Conservation (phyloP, 2,329 filamentous ascomycete genomes). For the Arthrobotrys megalospora region DNA sequence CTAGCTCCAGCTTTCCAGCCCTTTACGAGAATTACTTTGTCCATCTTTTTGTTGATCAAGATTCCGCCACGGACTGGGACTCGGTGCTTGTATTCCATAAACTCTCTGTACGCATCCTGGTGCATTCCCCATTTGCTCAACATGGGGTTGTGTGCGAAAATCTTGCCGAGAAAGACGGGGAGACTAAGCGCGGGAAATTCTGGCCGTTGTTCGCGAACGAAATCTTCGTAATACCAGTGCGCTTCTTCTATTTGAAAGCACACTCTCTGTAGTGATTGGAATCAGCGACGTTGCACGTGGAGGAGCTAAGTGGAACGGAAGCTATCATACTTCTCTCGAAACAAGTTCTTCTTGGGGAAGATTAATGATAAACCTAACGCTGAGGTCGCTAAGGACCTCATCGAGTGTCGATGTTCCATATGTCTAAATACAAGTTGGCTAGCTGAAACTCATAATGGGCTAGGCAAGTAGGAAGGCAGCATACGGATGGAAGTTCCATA, state of each 20-base stretch:
- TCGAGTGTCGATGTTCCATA: constrained; percentile 63
- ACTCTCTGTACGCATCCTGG: constrained; percentile 89
- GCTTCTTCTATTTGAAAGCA: constrained; percentile 99
- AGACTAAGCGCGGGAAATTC: constrained; percentile 81
- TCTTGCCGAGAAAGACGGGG: constrained; percentile 86
- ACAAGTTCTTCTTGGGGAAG: constrained; percentile 90
- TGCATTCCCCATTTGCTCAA: constrained; percentile 77
- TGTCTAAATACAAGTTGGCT: constrained; percentile 58
- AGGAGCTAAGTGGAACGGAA: neutral
- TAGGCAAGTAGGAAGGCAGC: neutral
- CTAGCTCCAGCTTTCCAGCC: constrained; percentile 97
- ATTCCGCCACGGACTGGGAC: constrained; percentile 96
- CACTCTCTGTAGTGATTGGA: constrained; percentile 74
- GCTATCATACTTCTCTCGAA: constrained; percentile 75
- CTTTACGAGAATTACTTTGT: constrained; percentile 91
- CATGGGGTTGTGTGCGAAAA: constrained; percentile 94
- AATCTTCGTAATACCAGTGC: constrained; percentile 99
- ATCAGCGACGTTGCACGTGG: neutral
- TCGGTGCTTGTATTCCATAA: constrained; percentile 92
- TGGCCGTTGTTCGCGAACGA: constrained; percentile 85
- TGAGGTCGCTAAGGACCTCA: constrained; percentile 64
- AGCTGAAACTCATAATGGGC: neutral
- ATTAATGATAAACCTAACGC: constrained; percentile 88
- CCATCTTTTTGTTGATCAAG: constrained; percentile 93
- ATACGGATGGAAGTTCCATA: constrained; percentile 58